These are phyloP conservation scores for Heliamphora exappendiculata DNA, from an alignment of 148 eudicot genomes.

Conservation along the genomic window DNA sequence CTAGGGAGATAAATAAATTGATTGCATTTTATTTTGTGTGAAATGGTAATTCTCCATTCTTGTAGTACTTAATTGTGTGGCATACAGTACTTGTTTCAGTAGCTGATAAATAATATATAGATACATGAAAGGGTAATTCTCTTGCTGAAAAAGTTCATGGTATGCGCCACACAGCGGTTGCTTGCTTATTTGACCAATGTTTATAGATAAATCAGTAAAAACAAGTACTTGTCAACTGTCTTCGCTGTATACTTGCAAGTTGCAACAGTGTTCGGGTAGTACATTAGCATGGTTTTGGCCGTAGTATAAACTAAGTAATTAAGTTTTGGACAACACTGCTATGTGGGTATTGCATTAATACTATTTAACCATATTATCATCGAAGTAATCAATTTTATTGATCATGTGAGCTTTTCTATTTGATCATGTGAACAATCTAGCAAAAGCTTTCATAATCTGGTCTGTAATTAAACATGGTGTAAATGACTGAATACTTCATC, in stretches of 20 bases:
- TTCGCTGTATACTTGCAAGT: background rate
- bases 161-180: background rate
- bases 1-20: background rate
- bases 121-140: background rate
- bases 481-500: slow-evolving; percentile 13
- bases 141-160: background rate
- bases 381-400: no score
- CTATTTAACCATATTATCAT: no score
- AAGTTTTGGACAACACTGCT: no score
- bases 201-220: background rate
- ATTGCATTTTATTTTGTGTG: background rate
- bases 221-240: background rate
- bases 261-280: no score
- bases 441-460: background rate
- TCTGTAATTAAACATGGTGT: background rate
- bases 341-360: no score
- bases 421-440: background rate
- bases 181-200: background rate
- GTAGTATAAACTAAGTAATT: no score
- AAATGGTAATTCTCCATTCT: background rate
- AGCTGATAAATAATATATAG: background rate
- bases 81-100: background rate
- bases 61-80: background rate
- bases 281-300: no score
- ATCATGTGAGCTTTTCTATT: no score